Evolutionary conservation across 495 filamentous ascomycete genomes (phyloP), one percentile per base, ranked within the genome.

Genomic region (Talaromyces stipitatus): DNA sequence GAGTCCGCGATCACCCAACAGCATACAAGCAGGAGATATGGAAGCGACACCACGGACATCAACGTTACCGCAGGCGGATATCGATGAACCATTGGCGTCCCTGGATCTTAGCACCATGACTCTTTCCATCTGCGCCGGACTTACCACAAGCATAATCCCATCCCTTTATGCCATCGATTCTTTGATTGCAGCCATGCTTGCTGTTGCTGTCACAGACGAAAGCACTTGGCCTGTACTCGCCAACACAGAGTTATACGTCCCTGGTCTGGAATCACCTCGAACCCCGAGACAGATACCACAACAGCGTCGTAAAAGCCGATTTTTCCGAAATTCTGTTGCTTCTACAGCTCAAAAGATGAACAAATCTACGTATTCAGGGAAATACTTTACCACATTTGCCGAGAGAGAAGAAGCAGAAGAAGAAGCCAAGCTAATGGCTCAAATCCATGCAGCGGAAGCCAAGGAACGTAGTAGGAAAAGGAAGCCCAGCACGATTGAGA

Each of bases 151-250:
- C 4, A 73, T 69, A 5, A 72, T 83, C 22, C 75, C 75, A 2
- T 84, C 82, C 36, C 77, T 89, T 36, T 91, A 90, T 62, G 75
- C 89, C 3, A 79, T 91, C n/a, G 89, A 92, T 66, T 87, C 89
- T 0, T 77, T 82, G 2, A 77, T 89, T 8, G 79, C 83, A 2
- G 86, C 88, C 0, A 72, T 91, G 12, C 65, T 91, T 29, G 74
- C 88, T 11, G 86, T 92, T 20, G 87, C 87, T 0, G 74, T 83
- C 55, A 71, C 80, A 0, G 85, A 89, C 60, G 78, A 82, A 45
- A 53, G 67, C 3, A 76, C 72, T 1, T 73, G 71, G 26, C 66
- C 66, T 0, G 62, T 74, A 8, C 57, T 78, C 1, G 66, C 65
- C 2, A 69, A 69, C 29, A 71, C 76, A 67, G 53, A 62, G 7